Evolutionary conservation across 177 flowering plant species (phyloP).

Genomic region (Telopea speciosissima): DNA sequence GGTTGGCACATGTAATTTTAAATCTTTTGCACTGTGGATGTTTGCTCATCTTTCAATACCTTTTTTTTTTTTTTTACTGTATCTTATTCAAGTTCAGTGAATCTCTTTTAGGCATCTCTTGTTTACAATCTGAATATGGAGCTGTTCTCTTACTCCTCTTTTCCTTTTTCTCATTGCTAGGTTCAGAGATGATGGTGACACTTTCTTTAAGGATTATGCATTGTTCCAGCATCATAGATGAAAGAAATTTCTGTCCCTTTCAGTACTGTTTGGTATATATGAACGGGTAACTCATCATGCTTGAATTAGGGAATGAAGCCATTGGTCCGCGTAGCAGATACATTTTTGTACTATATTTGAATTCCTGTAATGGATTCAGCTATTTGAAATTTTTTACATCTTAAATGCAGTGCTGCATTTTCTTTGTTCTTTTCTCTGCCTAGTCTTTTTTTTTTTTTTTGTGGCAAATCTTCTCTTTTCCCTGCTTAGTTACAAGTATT

Average conservation of each 20-base stretch:
- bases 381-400: conserved; percentile 7
- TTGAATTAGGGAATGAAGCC: conserved; percentile 41
- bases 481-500: background rate
- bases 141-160: background rate
- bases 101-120: background rate
- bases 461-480: too few relatives aligned
- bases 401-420: background rate
- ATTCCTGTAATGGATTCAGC: conserved; percentile 18
- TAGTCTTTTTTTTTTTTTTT: too few relatives aligned
- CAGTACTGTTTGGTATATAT: conserved; percentile 7
- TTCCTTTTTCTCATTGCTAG: conserved; percentile 5
- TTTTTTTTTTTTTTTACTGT: background rate
- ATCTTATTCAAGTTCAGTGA: background rate
- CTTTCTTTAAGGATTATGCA: conserved; percentile 6
- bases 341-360: conserved; percentile 19
- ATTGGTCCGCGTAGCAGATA: conserved; percentile 35
- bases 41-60: background rate
- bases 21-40: background rate
- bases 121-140: background rate
- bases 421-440: background rate
- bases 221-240: conserved; percentile 7
- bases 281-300: conserved; percentile 5
- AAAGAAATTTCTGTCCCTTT: conserved; percentile 1
- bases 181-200: conserved; percentile 13
- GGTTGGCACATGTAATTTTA: background rate